Evolutionary conservation across 257 asterid genomes (phyloP).

Genomic region (Solanum lycopersicoides): DNA sequence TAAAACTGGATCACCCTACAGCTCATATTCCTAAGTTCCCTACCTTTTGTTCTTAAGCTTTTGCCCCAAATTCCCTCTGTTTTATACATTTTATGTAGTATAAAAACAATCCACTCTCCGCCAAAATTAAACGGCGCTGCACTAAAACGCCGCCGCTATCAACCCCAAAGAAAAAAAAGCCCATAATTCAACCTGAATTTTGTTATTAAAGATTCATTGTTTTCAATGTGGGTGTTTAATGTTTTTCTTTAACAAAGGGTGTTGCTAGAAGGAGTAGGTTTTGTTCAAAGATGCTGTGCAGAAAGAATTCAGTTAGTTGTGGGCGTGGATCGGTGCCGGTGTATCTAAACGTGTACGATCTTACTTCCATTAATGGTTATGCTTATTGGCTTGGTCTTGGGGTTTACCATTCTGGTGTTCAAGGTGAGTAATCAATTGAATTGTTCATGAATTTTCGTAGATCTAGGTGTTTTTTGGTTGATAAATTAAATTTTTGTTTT

Average conservation of each 20-base stretch:
- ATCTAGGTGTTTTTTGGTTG: neutral
- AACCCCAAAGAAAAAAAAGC: neutral
- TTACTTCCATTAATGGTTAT: slow-evolving; percentile 64
- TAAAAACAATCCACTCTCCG: neutral
- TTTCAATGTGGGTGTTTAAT: neutral
- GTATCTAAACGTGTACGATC: slow-evolving; percentile 70
- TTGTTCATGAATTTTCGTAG: neutral
- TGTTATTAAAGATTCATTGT: neutral
- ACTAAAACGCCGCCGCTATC: slow-evolving; percentile 11
- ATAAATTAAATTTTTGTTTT: neutral
- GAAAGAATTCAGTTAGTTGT: slow-evolving; percentile 34
- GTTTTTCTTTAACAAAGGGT: neutral
- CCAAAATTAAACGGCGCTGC: slow-evolving; percentile 17
- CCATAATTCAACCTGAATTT: neutral
- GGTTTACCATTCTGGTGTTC: slow-evolving; percentile 83
- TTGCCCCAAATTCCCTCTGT: neutral
- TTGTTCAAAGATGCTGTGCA: slow-evolving; percentile 45
- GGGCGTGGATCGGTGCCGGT: slow-evolving; percentile 62
- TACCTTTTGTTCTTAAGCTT: slow-evolving; percentile 24
- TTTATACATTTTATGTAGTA: neutral
- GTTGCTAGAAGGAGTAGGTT: neutral
- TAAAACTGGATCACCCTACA: neutral
- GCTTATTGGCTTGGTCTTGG: slow-evolving; percentile 95
- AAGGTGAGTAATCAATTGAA: slow-evolving; percentile 33
- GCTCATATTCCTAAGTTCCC: slow-evolving; percentile 25